These are phyloP conservation scores for Claviceps paspali DNA, from an alignment of 2,329 filamentous ascomycete species.

Conservation along the genomic window DNA sequence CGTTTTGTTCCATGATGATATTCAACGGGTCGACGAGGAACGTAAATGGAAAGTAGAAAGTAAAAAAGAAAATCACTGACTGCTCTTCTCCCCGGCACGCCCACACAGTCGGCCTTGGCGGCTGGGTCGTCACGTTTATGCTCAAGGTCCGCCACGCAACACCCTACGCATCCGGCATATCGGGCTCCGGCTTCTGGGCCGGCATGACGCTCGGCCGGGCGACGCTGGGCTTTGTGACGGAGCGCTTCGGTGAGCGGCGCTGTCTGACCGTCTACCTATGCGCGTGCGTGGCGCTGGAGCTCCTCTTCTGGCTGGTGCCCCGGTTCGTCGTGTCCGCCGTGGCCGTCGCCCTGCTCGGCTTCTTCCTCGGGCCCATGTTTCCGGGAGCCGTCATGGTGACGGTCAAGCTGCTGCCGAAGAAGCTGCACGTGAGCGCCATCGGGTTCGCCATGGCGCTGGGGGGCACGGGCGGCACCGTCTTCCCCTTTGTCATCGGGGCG, in stretches of 20 bases:
- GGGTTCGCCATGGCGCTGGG: background rate
- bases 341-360: conserved; percentile 52
- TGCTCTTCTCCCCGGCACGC: too few relatives aligned
- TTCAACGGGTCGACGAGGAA: too few relatives aligned
- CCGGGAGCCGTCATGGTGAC: conserved; percentile 56
- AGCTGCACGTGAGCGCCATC: conserved; percentile 13
- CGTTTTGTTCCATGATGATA: too few relatives aligned
- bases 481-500: too few relatives aligned
- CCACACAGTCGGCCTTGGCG: conserved; percentile 54
- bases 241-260: too few relatives aligned
- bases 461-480: conserved; percentile 26
- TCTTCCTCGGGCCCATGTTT: conserved; percentile 62
- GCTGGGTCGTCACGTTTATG: conserved; percentile 75
- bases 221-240: conserved; percentile 53
- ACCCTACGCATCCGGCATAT: conserved; percentile 55
- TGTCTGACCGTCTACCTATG: conserved; percentile 51
- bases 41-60: too few relatives aligned
- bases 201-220: conserved; percentile 57
- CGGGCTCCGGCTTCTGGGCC: conserved; percentile 65
- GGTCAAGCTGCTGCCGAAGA: conserved; percentile 53
- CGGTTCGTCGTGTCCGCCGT: conserved; percentile 44
- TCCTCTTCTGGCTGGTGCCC: conserved; percentile 42
- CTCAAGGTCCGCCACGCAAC: conserved; percentile 50
- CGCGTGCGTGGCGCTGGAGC: conserved; percentile 42
- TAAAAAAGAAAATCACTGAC: too few relatives aligned